These are phyloP conservation scores for Solanum okadae DNA, from an alignment of 257 asterid species.

Conservation along the genomic window DNA sequence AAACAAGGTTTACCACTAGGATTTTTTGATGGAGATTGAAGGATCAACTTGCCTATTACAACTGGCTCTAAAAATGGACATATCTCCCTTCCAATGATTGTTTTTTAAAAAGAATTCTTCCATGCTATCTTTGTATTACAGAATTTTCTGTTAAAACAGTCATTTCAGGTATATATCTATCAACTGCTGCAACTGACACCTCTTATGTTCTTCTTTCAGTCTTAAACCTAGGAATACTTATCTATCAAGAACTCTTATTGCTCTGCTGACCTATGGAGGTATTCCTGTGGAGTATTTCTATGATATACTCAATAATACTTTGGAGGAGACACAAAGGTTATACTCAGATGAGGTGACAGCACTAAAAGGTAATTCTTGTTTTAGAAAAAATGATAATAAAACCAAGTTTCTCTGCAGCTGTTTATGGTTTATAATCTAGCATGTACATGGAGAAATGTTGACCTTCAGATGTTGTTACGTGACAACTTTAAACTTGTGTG, in stretches of 20 bases:
- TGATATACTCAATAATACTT: slow-evolving; percentile 29
- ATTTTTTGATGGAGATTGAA: neutral
- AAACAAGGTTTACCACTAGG: neutral
- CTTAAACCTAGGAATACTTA: slow-evolving; percentile 38
- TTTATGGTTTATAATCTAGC: neutral
- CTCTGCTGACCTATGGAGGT: slow-evolving; percentile 70
- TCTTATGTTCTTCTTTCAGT: slow-evolving; percentile 36
- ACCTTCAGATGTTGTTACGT: neutral
- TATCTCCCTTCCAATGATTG: neutral
- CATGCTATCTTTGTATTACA: neutral
- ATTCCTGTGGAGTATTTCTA: slow-evolving; percentile 54
- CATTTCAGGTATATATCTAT: neutral
- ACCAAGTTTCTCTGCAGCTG: neutral
- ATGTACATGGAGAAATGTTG: neutral
- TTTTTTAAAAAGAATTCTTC: neutral
- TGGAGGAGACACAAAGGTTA: slow-evolving; percentile 41
- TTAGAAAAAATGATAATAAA: neutral
- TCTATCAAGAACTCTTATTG: slow-evolving; percentile 59
- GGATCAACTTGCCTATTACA: neutral
- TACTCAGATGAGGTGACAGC: slow-evolving; percentile 47
- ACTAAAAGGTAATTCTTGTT: slow-evolving; percentile 35
- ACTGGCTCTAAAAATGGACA: neutral
- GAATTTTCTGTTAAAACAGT: neutral
- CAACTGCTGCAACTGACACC: neutral
- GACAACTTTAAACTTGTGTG: neutral